Evolutionary conservation across 345 rosid species (phyloP), one percentile per base, ranked within the genome.

Genomic region (Lepidium didymum): DNA sequence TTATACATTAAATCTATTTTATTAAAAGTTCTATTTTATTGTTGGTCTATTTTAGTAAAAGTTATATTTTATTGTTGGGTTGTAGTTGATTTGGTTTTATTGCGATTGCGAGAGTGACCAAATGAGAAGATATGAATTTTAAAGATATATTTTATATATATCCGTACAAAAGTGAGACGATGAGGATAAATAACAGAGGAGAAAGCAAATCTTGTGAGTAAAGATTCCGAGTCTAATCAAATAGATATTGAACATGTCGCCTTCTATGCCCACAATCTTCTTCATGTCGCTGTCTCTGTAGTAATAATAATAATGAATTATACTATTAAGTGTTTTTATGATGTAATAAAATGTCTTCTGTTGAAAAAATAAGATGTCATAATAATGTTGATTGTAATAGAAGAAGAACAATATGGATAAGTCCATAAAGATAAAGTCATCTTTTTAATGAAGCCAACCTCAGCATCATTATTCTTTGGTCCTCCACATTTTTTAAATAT

Each of bases 181-280:
- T 35, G 4, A 36, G 35, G 11, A 25, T 7, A 53, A 42, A 66
- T 66, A 40, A 42, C 21, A 18, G 51, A 58, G 57, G 57, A 29
- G 57, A 56, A 57, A 11, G 25, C 16, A 31, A 69, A 59, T 61
- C 65, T 57, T 31, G 34, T 59, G 74, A 60, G 12, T 25, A 43
- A 62, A 70, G 56, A 62, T 70, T 62, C 55, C 33, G 14, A 43
- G 69, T 62, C 75, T 70, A 25, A 35, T 70, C 75, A 53, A 15
- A 62, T 70, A 43, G 62, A 70, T 70, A 29, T 35, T 34, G 68
- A 46, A 13, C 74, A 60, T 69, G 61, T 60, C 74, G 51, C 60
- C 67, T 69, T 70, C 61, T n/a, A 6, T 27, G 44, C 62, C 45
- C 68, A 62, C 54, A 62, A 35, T 70, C 75, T 62, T 52, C 29